Evolutionary conservation across 1,139 yeast species (phyloP).

Genomic region (Lodderomyces margitis): DNA sequence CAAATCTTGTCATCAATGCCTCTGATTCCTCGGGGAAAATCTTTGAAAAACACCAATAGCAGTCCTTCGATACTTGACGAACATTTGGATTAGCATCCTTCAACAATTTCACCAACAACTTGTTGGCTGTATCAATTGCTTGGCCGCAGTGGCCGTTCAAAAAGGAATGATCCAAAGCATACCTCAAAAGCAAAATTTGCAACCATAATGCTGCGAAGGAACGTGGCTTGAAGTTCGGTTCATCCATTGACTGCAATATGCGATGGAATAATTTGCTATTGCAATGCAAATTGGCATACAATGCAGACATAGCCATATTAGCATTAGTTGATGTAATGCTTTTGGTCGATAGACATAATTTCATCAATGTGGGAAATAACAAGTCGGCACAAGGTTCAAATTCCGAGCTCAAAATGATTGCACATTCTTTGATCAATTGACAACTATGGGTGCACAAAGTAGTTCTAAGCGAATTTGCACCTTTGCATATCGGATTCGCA

Average conservation of each 20-base stretch:
- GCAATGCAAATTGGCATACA: slow-evolving; percentile 57
- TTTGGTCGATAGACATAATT: slow-evolving; percentile 73
- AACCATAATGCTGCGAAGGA: slow-evolving; percentile 71
- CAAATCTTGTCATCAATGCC: slow-evolving; percentile 49
- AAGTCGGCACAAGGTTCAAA: slow-evolving; percentile 67
- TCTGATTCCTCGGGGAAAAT: slow-evolving; percentile 49
- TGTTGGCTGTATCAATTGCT: slow-evolving; percentile 49
- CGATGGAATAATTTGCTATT: slow-evolving; percentile 52
- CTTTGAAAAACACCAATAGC: slow-evolving; percentile 69
- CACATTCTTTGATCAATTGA: slow-evolving; percentile 73
- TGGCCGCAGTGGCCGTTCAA: slow-evolving; percentile 39
- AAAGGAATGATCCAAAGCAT: slow-evolving; percentile 21
- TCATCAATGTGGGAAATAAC: slow-evolving; percentile 55
- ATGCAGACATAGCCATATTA: slow-evolving; percentile 59
- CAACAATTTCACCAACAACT: slow-evolving; percentile 58
- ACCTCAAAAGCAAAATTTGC: slow-evolving; percentile 55
- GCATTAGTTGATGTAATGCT: slow-evolving; percentile 78
- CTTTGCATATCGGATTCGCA: slow-evolving; percentile 66
- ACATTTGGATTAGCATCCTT: slow-evolving; percentile 81
- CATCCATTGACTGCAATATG: slow-evolving; percentile 54
- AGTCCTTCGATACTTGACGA: slow-evolving; percentile 68
- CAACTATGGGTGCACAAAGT: slow-evolving; percentile 77
- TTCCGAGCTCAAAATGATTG: slow-evolving; percentile 44
- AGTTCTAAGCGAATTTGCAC: slow-evolving; percentile 74
- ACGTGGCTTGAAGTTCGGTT: slow-evolving; percentile 71